These are phyloP conservation scores for Prunus dulcis DNA, from an alignment of 306 rosid genomes.

Conservation along the genomic window DNA sequence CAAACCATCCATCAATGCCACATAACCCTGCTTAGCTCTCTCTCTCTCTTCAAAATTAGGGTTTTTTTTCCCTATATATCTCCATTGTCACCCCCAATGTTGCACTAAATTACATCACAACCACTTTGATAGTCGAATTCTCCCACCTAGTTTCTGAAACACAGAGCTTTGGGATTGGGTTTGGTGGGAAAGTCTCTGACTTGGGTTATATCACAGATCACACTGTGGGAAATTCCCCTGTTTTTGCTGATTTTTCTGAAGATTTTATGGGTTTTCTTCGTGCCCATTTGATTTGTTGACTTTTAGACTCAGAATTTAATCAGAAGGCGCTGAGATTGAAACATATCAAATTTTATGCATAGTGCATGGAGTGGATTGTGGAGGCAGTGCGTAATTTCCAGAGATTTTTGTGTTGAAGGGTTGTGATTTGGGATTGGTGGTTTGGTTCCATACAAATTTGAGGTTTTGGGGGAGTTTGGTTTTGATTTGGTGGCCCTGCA, in stretches of 20 bases:
- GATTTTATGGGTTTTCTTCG: slow-evolving; percentile 9
- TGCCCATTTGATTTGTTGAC: slow-evolving; percentile 32
- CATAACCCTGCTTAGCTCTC: slow-evolving; percentile 4
- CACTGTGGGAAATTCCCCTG: neutral
- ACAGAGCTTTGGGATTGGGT: slow-evolving; percentile 2
- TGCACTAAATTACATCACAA: slow-evolving; percentile 1
- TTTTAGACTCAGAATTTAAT: slow-evolving; percentile 38
- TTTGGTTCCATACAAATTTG: slow-evolving; percentile 7
- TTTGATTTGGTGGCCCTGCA: slow-evolving; percentile 40
- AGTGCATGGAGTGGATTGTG: slow-evolving; percentile 22
- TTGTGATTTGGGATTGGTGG: slow-evolving; percentile 20
- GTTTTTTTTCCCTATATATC: slow-evolving; percentile 7
- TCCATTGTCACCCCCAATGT: neutral
- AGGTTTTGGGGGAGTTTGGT: slow-evolving; percentile 5
- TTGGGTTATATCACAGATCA: slow-evolving; percentile 28
- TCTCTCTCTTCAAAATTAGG: slow-evolving; percentile 4
- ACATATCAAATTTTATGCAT: slow-evolving; percentile 20
- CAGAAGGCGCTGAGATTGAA: slow-evolving; percentile 25
- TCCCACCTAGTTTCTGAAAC: neutral
- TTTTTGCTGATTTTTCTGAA: neutral
- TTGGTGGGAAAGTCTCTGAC: neutral
- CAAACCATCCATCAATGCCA: slow-evolving; percentile 24
- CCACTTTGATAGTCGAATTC: neutral
- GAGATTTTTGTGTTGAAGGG: slow-evolving; percentile 12
- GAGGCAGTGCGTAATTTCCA: slow-evolving; percentile 23